These are phyloP conservation scores for Tolypocladium nubicola DNA, from an alignment of 2,329 filamentous ascomycete species.

Conservation along the genomic window DNA sequence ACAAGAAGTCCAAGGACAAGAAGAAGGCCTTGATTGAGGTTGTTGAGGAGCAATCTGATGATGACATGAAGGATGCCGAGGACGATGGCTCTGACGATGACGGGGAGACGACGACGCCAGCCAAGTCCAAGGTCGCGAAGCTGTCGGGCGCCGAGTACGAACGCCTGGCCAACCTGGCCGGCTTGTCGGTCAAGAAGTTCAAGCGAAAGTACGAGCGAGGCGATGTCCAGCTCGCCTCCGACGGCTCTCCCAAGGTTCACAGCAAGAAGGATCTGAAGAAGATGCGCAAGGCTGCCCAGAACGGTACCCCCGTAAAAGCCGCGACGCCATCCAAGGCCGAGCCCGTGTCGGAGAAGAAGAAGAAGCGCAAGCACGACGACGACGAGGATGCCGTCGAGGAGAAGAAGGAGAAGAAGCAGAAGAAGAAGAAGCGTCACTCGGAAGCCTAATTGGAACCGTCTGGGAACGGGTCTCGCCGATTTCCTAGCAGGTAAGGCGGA, in stretches of 20 bases:
- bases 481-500: background rate
- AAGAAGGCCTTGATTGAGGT: conserved; percentile 32
- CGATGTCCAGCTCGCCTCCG: conserved; percentile 55
- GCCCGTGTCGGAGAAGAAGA: conserved; percentile 31
- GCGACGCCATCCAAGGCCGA: conserved; percentile 32
- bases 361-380: conserved; percentile 64
- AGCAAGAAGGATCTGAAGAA: conserved; percentile 74
- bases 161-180: conserved; percentile 53
- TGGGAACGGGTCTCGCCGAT: conserved; percentile 1
- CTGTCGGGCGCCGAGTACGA: conserved; percentile 46
- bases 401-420: conserved; percentile 50
- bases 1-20: conserved; percentile 33
- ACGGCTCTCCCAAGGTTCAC: conserved; percentile 55
- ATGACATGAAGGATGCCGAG: conserved; percentile 33
- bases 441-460: conserved; percentile 4
- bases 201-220: conserved; percentile 69
- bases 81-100: conserved; percentile 25
- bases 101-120: conserved; percentile 20
- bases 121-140: conserved; percentile 26
- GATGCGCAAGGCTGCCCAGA: conserved; percentile 51
- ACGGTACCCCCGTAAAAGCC: conserved; percentile 28
- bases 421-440: conserved; percentile 36
- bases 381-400: conserved; percentile 48
- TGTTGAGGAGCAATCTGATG: conserved; percentile 29
- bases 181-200: conserved; percentile 65